Evolutionary conservation across 495 filamentous ascomycete species (phyloP).

Genomic region (Chaetomidium leptoderma): DNA sequence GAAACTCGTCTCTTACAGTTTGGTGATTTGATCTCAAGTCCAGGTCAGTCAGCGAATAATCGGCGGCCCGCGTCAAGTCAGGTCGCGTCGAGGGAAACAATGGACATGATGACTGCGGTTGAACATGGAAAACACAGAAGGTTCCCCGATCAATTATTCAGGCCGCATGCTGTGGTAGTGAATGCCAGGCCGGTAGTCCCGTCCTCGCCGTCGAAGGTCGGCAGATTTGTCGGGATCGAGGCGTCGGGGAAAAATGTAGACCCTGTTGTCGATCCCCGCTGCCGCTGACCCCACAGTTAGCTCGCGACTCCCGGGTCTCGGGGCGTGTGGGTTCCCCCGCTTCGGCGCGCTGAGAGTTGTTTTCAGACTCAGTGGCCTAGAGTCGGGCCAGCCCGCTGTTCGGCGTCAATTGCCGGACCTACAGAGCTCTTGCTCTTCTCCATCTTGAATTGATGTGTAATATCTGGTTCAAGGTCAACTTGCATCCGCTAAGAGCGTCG

Average conservation of each 20-base stretch:
- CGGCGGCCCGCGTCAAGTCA: neutral
- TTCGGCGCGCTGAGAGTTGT: neutral
- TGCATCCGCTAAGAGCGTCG: too few relatives aligned
- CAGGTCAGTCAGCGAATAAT: too few relatives aligned
- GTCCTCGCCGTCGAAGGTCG: conserved; percentile 16
- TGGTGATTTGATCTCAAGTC: neutral
- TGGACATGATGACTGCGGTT: neutral
- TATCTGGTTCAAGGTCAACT: too few relatives aligned
- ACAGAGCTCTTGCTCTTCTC: too few relatives aligned
- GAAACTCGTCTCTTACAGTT: neutral
- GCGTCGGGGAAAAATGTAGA: conserved; percentile 32
- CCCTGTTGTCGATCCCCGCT: conserved; percentile 23
- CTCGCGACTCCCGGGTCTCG: neutral
- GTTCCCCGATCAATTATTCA: neutral
- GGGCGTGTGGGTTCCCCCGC: conserved; percentile 10
- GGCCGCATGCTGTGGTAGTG: neutral
- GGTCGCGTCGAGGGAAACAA: neutral
- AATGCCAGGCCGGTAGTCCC: neutral
- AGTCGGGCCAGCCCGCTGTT: too few relatives aligned
- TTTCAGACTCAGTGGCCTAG: too few relatives aligned
- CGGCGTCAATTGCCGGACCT: too few relatives aligned
- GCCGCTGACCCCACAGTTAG: neutral
- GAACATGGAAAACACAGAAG: neutral
- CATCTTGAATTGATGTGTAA: too few relatives aligned
- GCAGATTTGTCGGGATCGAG: conserved; percentile 28